phyloP scores from a whole-genome alignment of 768 basidiomycete species.

The Lentinula guzmanii region DNA sequence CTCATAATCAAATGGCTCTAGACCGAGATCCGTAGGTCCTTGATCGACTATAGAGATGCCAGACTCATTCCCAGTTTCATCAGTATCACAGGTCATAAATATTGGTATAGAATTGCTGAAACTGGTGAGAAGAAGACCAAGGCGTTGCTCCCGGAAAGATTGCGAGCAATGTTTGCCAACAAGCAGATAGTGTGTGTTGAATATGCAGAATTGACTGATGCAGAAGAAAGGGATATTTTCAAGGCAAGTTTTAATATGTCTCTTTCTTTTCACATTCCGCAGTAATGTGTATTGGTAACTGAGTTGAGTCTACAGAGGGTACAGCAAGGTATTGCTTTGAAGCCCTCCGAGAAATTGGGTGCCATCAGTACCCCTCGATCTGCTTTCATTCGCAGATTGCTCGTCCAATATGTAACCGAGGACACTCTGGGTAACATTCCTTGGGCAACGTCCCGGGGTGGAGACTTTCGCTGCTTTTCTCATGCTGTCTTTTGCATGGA shows the following conservation, averaged over 20 bases:
- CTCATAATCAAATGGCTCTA: slow-evolving; percentile 33
- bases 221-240: slow-evolving; percentile 64
- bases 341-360: slow-evolving; percentile 54
- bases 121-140: slow-evolving; percentile 9
- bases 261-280: background rate
- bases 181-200: slow-evolving; percentile 84
- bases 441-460: slow-evolving; percentile 37
- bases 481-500: slow-evolving; percentile 48
- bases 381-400: slow-evolving; percentile 51
- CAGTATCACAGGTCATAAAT: slow-evolving; percentile 41
- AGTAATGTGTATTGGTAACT: background rate
- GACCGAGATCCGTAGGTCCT: slow-evolving; percentile 47
- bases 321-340: slow-evolving; percentile 64
- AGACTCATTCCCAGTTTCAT: background rate
- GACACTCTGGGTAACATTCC: slow-evolving; percentile 24
- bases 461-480: slow-evolving; percentile 53
- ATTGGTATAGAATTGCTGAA: slow-evolving; percentile 38
- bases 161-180: slow-evolving; percentile 54
- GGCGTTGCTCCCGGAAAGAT: slow-evolving; percentile 45
- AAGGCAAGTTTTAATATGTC: slow-evolving; percentile 39
- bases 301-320: slow-evolving; percentile 43
- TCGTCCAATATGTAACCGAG: slow-evolving; percentile 36
- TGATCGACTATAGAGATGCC: background rate
- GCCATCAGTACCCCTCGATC: slow-evolving; percentile 56
- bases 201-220: slow-evolving; percentile 52